Percentiles rank a stretch among this genome's conserved stretches.
These are phyloP conservation scores for Apiospora koreana DNA, from an alignment of 2,329 filamentous ascomycete genomes.

Conservation along the genomic window DNA sequence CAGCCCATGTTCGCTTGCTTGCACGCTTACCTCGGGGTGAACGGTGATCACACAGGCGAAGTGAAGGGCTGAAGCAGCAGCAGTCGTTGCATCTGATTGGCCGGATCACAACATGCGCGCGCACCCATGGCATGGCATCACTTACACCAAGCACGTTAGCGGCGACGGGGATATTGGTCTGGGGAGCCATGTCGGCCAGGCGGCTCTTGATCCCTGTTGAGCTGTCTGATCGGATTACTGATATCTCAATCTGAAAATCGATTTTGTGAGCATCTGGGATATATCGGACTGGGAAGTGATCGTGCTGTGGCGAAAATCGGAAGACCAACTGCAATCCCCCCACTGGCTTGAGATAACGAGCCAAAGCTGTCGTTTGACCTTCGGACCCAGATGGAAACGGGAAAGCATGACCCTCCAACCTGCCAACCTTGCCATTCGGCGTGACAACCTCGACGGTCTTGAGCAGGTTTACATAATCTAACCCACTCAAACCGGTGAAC, in stretches of 20 bases:
- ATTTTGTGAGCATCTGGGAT: neutral
- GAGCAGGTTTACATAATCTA: no score
- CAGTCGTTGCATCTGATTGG: neutral
- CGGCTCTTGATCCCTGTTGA: neutral
- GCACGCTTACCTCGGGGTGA: no score
- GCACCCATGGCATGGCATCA: slow-evolving; percentile 17
- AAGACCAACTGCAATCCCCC: no score
- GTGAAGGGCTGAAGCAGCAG: no score
- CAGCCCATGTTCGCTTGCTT: neutral
- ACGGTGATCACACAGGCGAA: no score
- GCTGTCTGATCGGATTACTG: neutral
- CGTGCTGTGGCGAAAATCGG: neutral
- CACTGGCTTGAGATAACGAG: no score
- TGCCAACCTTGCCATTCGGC: no score
- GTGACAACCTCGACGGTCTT: no score
- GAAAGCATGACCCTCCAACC: no score
- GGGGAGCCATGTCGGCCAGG: slow-evolving; percentile 32
- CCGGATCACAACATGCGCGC: neutral
- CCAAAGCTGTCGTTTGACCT: no score
- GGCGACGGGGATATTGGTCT: slow-evolving; percentile 31
- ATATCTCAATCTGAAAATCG: neutral
- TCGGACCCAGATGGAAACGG: no score
- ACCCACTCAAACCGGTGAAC: no score
- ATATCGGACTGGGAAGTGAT: neutral
- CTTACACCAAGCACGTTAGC: slow-evolving; percentile 43